These are phyloP conservation scores for Phlyctochytrium arcticum DNA, from an alignment of 192 early-diverging fungal species.

Conservation along the genomic window DNA sequence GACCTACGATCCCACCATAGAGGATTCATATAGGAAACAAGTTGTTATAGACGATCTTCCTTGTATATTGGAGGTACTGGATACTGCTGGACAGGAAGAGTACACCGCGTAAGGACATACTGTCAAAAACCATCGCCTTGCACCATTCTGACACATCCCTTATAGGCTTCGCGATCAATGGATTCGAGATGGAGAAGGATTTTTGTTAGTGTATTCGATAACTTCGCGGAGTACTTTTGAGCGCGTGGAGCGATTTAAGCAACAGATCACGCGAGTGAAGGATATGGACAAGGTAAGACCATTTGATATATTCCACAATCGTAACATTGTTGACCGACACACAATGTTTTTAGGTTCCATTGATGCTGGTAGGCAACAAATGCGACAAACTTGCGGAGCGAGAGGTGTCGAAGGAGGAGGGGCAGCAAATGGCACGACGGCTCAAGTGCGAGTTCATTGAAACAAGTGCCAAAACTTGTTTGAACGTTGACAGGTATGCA, in stretches of 20 bases:
- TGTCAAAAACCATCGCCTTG: background rate
- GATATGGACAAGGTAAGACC: constrained; percentile 63
- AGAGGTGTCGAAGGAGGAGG: constrained; percentile 81
- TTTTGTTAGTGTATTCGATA: constrained; percentile 89
- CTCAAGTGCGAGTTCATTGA: constrained; percentile 84
- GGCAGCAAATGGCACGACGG: constrained; percentile 66
- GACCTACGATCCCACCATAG: constrained; percentile 94
- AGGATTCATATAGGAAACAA: constrained; percentile 98
- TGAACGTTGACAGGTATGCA: constrained; percentile 79
- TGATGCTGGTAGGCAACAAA: constrained; percentile 93
- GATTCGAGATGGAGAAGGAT: constrained; percentile 95
- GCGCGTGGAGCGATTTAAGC: constrained; percentile 83
- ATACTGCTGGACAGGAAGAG: constrained; percentile 95
- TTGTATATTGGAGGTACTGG: constrained; percentile 87
- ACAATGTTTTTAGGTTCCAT: constrained; percentile 64
- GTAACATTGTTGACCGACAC: no score
- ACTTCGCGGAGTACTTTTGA: constrained; percentile 89
- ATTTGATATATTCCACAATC: no score
- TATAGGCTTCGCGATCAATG: constrained; percentile 86
- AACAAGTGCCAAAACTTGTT: constrained; percentile 82
- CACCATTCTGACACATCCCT: background rate
- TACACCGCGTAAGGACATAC: constrained; percentile 63
- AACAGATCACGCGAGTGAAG: constrained; percentile 95
- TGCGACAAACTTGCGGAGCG: constrained; percentile 80
- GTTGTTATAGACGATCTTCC: constrained; percentile 86